Conservation (phyloP, 768 basidiomycete genomes). For the Hygrophoropsis aurantiaca region DNA sequence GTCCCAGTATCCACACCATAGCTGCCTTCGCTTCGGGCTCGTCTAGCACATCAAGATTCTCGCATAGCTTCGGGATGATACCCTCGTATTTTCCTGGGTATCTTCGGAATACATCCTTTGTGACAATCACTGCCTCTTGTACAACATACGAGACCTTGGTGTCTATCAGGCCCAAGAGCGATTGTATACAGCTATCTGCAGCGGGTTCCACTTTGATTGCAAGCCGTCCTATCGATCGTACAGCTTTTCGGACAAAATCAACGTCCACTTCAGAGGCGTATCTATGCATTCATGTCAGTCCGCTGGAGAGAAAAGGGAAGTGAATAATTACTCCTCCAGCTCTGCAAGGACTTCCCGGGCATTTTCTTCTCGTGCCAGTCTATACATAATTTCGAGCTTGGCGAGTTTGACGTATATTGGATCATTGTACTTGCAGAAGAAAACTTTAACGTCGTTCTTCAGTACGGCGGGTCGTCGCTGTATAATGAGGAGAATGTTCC, state of each 20-base stretch:
- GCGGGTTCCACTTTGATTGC: slow-evolving; percentile 94
- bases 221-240: slow-evolving; percentile 94
- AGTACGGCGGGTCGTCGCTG: slow-evolving; percentile 90
- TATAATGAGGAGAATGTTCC: slow-evolving; percentile 96
- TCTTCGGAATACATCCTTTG: slow-evolving; percentile 95
- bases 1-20: slow-evolving; percentile 97
- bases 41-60: slow-evolving; percentile 87
- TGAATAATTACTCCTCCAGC: slow-evolving; percentile 73
- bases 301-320: not conserved
- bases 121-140: slow-evolving; percentile 96
- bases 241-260: slow-evolving; percentile 97
- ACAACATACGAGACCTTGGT: slow-evolving; percentile 96
- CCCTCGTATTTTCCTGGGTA: slow-evolving; percentile 98
- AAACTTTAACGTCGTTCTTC: slow-evolving; percentile 97
- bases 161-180: slow-evolving; percentile 81
- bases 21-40: slow-evolving; percentile 97
- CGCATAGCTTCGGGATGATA: slow-evolving; percentile 90
- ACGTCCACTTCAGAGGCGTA: slow-evolving; percentile 98
- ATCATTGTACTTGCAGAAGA: slow-evolving; percentile 99
- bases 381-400: slow-evolving; percentile 98
- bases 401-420: slow-evolving; percentile 99
- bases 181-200: slow-evolving; percentile 87
- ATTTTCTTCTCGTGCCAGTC: slow-evolving; percentile 93
- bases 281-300: slow-evolving; percentile 36
- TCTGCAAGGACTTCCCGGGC: slow-evolving; percentile 91